These are phyloP conservation scores for Aspergillus asperescens DNA, from an alignment of 495 filamentous ascomycete genomes.

Conservation along the genomic window DNA sequence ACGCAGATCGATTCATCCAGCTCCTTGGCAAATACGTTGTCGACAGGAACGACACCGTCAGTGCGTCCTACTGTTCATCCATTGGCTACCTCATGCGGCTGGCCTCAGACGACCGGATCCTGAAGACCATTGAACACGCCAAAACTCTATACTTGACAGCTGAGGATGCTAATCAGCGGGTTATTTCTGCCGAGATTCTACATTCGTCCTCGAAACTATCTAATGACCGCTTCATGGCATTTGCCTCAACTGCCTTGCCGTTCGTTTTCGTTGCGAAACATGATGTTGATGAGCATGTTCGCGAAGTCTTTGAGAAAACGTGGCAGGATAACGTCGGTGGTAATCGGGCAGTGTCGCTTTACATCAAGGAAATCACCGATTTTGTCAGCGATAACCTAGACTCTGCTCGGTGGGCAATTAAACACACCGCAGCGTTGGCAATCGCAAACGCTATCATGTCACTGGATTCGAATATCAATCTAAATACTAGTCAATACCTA, in stretches of 20 bases:
- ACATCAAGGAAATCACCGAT: conserved; percentile 72
- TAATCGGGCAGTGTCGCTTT: conserved; percentile 70
- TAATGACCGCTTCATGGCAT: conserved; percentile 75
- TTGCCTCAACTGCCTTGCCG: conserved; percentile 70
- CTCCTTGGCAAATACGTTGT: conserved; percentile 71
- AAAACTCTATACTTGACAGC: conserved; percentile 71
- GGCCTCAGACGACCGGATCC: conserved; percentile 62
- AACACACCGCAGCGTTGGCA: conserved; percentile 77
- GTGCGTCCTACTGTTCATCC: conserved; percentile 75
- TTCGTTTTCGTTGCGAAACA: conserved; percentile 86
- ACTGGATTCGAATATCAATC: conserved; percentile 52
- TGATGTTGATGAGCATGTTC: conserved; percentile 72
- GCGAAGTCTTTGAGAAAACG: conserved; percentile 67
- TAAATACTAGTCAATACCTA: conserved; percentile 53
- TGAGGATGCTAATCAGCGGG: conserved; percentile 66
- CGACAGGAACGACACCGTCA: conserved; percentile 88
- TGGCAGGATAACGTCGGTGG: conserved; percentile 91
- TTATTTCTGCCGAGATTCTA: conserved; percentile 72
- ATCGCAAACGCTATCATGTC: conserved; percentile 67
- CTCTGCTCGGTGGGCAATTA: conserved; percentile 80
- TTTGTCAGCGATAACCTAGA: conserved; percentile 62
- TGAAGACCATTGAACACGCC: conserved; percentile 60
- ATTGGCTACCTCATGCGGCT: conserved; percentile 79
- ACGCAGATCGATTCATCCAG: conserved; percentile 72
- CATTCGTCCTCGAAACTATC: conserved; percentile 78